Evolutionary conservation across 176 grass and related monocot species (phyloP), one percentile per base, ranked within the genome.

Genomic region (Metroxylon sagu): DNA sequence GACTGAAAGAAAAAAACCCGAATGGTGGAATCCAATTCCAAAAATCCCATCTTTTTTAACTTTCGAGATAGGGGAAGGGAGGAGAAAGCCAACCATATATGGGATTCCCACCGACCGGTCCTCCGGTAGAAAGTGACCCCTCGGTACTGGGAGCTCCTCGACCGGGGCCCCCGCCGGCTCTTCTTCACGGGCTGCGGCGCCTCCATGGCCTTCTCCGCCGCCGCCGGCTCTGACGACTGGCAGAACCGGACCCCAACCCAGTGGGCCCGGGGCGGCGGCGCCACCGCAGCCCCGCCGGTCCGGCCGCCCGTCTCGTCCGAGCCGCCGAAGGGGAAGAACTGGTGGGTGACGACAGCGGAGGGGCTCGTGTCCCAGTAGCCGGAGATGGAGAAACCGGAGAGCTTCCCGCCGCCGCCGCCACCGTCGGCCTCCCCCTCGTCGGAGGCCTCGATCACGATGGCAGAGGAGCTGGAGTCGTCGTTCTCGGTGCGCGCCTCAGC

Each of bases 71-170:
- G 2, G 48, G 2, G 48, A 48, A 5, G 16, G 5, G 14, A 23
- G 17, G 17, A 53, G 39, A 17, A 21, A 61, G 48, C 65, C 14
- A 17, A 84, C 87, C 87, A 90, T 5, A 90, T 85, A 62, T 85
- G 82, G 1, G 87, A 90, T 70, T 85, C 87, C 82, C 82, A 90
- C 18, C 82, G 78, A 21, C 82, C 82, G 14, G 87, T 90, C 54
- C 82, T 83, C 28, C 87, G 82, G 78, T 90, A 90, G 78, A 85
- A 90, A 59, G 82, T 90, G 75, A 90, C 82, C 53, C 86, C 86
- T 26, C 86, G 86, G 67, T 89, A 89, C 71, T 89, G 86, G 27
- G 86, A 89, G 57, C 86, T 89, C 71, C 75, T 58, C 6, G 86
- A 89, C 71, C 86, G 39, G 3, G 86, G 86, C 2, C 86, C 86